Evolutionary conservation across 1,139 yeast species (phyloP).

Genomic region (Geotrichum reessii): DNA sequence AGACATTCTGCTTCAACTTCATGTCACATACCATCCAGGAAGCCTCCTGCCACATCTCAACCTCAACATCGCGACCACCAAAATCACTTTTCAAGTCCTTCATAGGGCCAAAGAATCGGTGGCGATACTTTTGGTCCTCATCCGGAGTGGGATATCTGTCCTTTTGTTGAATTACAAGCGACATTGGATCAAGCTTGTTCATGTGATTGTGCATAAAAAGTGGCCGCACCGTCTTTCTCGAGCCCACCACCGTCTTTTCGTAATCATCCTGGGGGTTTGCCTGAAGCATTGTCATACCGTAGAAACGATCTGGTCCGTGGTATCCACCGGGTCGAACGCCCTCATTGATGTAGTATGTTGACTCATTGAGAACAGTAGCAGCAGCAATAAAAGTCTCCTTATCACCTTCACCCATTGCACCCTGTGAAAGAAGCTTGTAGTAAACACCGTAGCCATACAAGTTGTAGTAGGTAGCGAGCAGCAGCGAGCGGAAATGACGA

Average conservation of each 20-base stretch:
- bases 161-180: background rate
- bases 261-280: constrained; percentile 60
- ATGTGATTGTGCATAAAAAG: constrained; percentile 61
- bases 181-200: constrained; percentile 54
- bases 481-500: constrained; percentile 56
- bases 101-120: constrained; percentile 46
- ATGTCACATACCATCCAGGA: constrained; percentile 52
- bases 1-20: constrained; percentile 32
- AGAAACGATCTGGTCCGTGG: constrained; percentile 42
- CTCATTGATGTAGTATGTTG: constrained; percentile 63
- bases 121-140: constrained; percentile 11
- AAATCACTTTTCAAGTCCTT: constrained; percentile 46
- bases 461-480: constrained; percentile 71
- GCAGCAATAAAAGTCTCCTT: constrained; percentile 85
- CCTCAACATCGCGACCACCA: constrained; percentile 47
- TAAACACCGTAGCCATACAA: constrained; percentile 71
- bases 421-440: constrained; percentile 81
- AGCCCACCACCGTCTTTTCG: constrained; percentile 21
- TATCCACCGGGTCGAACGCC: constrained; percentile 53
- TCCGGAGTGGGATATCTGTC: constrained; percentile 5
- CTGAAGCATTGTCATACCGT: constrained; percentile 72
- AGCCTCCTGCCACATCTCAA: constrained; percentile 57
- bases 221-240: constrained; percentile 39
- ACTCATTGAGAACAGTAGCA: constrained; percentile 54
- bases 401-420: constrained; percentile 85